phyloP scores from a whole-genome alignment of 257 asterid genomes.

The Knoxia roxburghii region DNA sequence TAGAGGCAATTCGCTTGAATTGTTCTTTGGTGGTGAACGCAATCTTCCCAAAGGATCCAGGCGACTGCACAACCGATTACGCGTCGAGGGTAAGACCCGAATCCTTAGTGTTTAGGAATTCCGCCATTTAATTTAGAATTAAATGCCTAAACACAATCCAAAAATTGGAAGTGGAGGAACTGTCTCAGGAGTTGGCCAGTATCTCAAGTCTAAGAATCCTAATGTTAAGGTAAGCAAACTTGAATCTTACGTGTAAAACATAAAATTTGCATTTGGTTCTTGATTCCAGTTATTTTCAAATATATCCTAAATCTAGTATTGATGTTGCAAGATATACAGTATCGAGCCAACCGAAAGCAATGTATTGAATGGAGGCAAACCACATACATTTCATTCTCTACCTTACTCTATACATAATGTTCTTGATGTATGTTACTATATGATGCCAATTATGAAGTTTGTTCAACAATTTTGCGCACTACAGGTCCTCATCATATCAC shows the following conservation, averaged over 20 bases:
- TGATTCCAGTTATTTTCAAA: background rate
- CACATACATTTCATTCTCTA: constrained; percentile 36
- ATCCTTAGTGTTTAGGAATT: too few relatives aligned
- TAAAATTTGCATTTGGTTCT: too few relatives aligned
- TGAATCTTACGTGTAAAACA: background rate
- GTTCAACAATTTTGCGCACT: constrained; percentile 9
- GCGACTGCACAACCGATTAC: too few relatives aligned
- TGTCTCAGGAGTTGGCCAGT: constrained; percentile 91
- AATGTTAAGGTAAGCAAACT: constrained; percentile 52
- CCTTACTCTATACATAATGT: background rate
- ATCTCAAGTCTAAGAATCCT: constrained; percentile 81
- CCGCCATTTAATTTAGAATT: too few relatives aligned
- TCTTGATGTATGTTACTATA: background rate
- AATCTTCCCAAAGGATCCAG: too few relatives aligned
- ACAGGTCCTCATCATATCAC: constrained; percentile 99
- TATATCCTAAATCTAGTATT: background rate
- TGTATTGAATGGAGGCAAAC: constrained; percentile 88
- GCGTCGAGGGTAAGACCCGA: too few relatives aligned
- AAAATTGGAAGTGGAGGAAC: constrained; percentile 98
- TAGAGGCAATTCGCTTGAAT: too few relatives aligned
- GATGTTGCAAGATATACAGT: constrained; percentile 60
- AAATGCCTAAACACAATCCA: too few relatives aligned
- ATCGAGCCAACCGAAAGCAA: constrained; percentile 92
- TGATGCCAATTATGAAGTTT: background rate
- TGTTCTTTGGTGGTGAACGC: too few relatives aligned